Conservation (phyloP, 805 yeast species). For the Candida rishiriensis region DNA sequence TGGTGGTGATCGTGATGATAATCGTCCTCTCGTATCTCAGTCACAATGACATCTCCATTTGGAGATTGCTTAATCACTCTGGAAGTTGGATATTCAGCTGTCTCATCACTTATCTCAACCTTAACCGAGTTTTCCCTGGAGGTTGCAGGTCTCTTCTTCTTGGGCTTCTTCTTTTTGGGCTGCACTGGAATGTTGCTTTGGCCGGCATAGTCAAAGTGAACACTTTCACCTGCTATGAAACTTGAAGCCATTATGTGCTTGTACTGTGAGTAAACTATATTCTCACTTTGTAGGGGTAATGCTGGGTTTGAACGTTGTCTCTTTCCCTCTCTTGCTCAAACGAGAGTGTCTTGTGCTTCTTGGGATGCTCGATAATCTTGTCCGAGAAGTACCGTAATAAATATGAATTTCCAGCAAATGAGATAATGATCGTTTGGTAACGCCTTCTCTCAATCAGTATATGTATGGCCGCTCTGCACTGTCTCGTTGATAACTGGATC, state of each 20-base stretch:
- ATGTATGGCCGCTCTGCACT: too few species aligned
- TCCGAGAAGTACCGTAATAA: too few species aligned
- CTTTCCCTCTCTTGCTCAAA: too few species aligned
- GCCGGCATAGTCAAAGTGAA: constrained; percentile 26
- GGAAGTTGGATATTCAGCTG: constrained; percentile 66
- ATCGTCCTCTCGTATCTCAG: constrained; percentile 35
- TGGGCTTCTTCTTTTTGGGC: constrained; percentile 12
- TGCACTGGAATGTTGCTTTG: not conserved
- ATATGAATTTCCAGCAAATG: too few species aligned
- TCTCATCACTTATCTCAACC: constrained; percentile 50
- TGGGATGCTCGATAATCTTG: too few species aligned
- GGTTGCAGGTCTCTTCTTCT: constrained; percentile 9
- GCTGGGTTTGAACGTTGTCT: too few species aligned
- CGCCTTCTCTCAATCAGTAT: too few species aligned
- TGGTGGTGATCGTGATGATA: constrained; percentile 7
- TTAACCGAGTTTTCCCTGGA: constrained; percentile 20
- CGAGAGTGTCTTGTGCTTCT: too few species aligned
- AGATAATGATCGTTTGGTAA: too few species aligned
- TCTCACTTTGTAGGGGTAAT: too few species aligned
- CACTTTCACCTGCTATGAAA: constrained; percentile 28
- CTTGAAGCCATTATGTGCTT: constrained; percentile 11
- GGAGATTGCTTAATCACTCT: constrained; percentile 61
- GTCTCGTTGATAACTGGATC: too few species aligned
- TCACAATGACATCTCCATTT: constrained; percentile 75
- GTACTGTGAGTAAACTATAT: not conserved